Evolutionary conservation across 352 stramenopile genomes (phyloP), one percentile per base, ranked within the genome.

Genomic region (Pythium pyrilobum): DNA sequence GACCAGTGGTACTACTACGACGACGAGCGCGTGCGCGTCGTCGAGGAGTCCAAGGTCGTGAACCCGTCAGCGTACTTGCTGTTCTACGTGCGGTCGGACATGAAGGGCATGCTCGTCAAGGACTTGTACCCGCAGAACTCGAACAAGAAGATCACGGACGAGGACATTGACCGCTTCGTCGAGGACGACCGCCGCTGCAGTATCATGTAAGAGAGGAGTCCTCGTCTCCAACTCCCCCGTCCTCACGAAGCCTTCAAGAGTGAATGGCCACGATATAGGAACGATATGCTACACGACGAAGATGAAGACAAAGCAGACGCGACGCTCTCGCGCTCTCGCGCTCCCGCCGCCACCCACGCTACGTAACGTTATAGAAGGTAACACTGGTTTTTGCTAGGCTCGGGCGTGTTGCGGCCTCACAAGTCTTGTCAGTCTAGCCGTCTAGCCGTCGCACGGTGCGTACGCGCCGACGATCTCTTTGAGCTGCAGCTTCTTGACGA

Each of bases 1-100:
- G 81, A 90, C 38, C 85, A 96, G 63, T 96, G 86, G 86, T 95
- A 95, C 44, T 93, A 86, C 61, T 96, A 94, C 57, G 86, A 96
- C 58, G 86, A 96, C 56, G 82, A 94, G 64, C 82, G 84, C 28
- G 84, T 94, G 29, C 81, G 85, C 48, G 71, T 94, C 10, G 75
- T 97, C 2, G 83, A 93, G 56, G 86, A 95, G 43, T 74, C 77
- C 41, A 87, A 95, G 56, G 74, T 96, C 25, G 79, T 95, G 20
- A 93, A 69, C 18, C 69, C 83, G 27, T 89, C 85, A 1, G 87
- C 89, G 21, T 97, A 97, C 67, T 69, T 97, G 58, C 74, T 97
- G 8, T 97, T 97, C 57, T 97, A 97, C 62, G 57, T 96, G 32
- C 79, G 87, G 31, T 92, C 86, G 6, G 88, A 97, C 61, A 92